Base-by-base conservation (phyloP, 1,284 basidiomycete species). In the Naganishia sp. region DNA sequence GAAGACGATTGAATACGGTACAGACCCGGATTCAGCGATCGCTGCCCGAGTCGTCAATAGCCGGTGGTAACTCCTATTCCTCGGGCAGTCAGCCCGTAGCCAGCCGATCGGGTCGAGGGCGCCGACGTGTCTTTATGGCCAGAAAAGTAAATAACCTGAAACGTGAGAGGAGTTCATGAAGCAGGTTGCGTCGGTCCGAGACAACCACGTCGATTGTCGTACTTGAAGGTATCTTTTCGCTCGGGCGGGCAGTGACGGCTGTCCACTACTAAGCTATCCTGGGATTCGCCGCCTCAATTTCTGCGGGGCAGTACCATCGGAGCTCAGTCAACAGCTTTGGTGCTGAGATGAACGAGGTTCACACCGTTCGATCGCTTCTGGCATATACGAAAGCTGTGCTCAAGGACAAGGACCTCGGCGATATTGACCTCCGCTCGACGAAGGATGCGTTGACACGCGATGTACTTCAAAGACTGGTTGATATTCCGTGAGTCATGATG, bases 81-180 rank as follows among this genome's bases (percentile, higher is more conserved):
- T 57, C 28, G 28, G 28, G 28, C 28, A 28, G 28, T 28, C 25
- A 18, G 45, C 55, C 55, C 55, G 55, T 57, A 57, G 55, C 57
- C 48, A 49, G 21, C 44, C 46, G 57, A 60, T 60, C 57, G 57
- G 59, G 48, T 28, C 28, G 21, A 10, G 21, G 33, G 31, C 42
- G 13, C n/a, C 25, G 39, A 55, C 53, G 33, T 55, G 53, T 55
- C 21, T 36, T 36, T 16, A 6, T 53, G 13, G 50, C 21, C 6
- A 31, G 11, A 21, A 55, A 55, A 42, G 36, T 61, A 61, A 61
- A 52, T 36, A 61, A 61, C 42, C 59, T 61, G 59, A 61, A 61
- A 61, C 59, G 25, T 23, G 15, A 23, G 50, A 21, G 25, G 23
- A 25, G n/a, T 28, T n/a, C 33, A 45, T 25, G 6, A 7, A 15